Conservation (phyloP, 1,284 basidiomycete genomes). For the Puccinia novopanici region DNA sequence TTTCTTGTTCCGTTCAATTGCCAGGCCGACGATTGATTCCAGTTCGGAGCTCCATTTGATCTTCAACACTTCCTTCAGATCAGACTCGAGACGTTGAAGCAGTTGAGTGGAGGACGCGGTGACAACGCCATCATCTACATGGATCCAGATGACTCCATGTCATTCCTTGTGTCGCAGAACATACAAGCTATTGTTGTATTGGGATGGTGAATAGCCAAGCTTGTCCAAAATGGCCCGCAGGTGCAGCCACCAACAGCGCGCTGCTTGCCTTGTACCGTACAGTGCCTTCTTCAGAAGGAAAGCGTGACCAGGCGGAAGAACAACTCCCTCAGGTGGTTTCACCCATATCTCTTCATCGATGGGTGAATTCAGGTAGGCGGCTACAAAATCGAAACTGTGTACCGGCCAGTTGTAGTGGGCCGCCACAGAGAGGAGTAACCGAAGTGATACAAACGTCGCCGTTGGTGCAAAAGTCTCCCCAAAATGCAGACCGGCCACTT, state of each 20-base stretch:
- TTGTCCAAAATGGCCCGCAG: background rate
- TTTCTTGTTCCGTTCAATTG: background rate
- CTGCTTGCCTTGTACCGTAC: slow-evolving; percentile 26
- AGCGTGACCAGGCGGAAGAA: background rate
- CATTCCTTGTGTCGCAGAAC: background rate
- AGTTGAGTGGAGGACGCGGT: background rate
- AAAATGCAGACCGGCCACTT: slow-evolving; percentile 13
- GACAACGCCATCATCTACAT: slow-evolving; percentile 16
- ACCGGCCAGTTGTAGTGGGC: slow-evolving; percentile 2
- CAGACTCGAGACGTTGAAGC: background rate
- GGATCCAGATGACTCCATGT: background rate
- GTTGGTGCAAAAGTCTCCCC: slow-evolving; percentile 24
- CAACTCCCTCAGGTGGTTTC: background rate
- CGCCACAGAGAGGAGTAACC: background rate
- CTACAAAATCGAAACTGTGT: too few species aligned
- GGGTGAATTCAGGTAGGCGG: slow-evolving; percentile 18
- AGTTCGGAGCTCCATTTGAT: background rate
- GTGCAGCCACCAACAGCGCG: slow-evolving; percentile 14
- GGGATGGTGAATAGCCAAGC: background rate
- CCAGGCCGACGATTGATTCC: background rate
- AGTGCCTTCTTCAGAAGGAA: slow-evolving; percentile 5
- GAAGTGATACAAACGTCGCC: slow-evolving; percentile 25
- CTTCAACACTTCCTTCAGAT: background rate
- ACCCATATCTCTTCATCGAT: slow-evolving; percentile 30
- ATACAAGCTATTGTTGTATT: slow-evolving; percentile 25